Evolutionary conservation across 139 green algal genomes (phyloP).

Genomic region (Micractinium conductrix): DNA sequence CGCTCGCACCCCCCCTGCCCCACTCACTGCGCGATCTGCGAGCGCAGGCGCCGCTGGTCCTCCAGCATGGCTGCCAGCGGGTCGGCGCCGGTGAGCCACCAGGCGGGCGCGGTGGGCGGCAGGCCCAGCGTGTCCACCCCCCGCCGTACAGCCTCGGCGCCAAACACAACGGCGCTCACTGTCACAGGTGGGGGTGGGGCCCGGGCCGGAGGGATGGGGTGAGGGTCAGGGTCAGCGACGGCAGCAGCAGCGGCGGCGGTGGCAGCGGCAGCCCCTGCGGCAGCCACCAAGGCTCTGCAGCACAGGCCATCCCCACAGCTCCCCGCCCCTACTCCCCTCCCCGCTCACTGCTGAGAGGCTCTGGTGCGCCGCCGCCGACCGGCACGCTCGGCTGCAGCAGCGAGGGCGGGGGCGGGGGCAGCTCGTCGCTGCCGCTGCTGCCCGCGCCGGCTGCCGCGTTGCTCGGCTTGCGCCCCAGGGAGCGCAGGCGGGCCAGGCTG

Average conservation of each 20-base stretch:
- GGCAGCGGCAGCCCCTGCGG: too few species aligned
- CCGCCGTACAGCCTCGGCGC: conserved; percentile 5
- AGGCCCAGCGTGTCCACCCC: conserved; percentile 33
- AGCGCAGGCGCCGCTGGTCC: conserved; percentile 1
- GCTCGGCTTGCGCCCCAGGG: neutral
- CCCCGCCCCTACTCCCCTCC: too few species aligned
- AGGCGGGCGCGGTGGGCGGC: neutral
- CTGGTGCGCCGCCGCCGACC: neutral
- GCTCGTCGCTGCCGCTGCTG: neutral
- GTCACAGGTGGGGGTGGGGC: too few species aligned
- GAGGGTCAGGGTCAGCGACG: too few species aligned
- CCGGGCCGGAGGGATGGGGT: too few species aligned
- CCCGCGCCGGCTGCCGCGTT: neutral
- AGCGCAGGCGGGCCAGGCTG: conserved; percentile 10
- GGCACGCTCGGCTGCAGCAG: conserved; percentile 16
- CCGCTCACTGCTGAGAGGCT: conserved; percentile 16
- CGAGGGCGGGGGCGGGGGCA: neutral
- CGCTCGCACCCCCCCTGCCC: neutral
- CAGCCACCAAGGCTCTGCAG: too few species aligned
- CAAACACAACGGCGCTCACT: conserved; percentile 28
- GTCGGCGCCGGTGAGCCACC: conserved; percentile 29
- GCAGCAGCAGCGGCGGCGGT: too few species aligned
- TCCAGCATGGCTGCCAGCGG: conserved; percentile 36
- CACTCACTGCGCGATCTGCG: neutral
- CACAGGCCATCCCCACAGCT: too few species aligned